Percentiles rank a stretch among this genome's conserved stretches.
phyloP scores from a whole-genome alignment of 257 asterid species.

The Salvia hispanica region DNA sequence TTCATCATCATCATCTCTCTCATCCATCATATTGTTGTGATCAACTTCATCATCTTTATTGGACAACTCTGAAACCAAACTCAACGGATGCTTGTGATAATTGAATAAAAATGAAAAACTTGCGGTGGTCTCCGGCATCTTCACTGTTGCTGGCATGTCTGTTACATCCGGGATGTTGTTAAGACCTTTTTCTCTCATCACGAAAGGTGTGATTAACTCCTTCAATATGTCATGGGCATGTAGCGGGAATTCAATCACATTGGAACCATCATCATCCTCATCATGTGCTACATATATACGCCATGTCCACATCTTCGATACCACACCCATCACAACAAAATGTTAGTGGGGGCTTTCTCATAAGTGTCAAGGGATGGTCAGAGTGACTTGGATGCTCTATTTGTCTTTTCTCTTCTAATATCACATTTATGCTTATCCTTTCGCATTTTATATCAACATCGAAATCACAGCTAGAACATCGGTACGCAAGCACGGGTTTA shows the following conservation, averaged over 20 bases:
- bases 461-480: too few species aligned
- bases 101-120: neutral
- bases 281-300: constrained; percentile 10
- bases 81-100: constrained; percentile 10
- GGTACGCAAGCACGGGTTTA: too few species aligned
- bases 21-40: neutral
- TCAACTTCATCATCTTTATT: neutral
- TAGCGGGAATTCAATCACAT: neutral
- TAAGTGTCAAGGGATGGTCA: neutral
- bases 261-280: neutral
- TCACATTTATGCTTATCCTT: too few species aligned
- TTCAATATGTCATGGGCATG: neutral
- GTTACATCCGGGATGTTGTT: neutral
- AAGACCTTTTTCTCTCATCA: constrained; percentile 11
- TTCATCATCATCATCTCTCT: neutral
- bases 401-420: too few species aligned
- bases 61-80: neutral
- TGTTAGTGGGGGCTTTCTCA: neutral
- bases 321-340: constrained; percentile 12
- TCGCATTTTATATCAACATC: too few species aligned
- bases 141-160: too few species aligned
- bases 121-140: neutral
- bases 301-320: constrained; percentile 4
- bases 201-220: constrained; percentile 10
- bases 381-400: neutral